Base-by-base conservation (phyloP, 345 rosid genomes). In the Brassica incana region DNA sequence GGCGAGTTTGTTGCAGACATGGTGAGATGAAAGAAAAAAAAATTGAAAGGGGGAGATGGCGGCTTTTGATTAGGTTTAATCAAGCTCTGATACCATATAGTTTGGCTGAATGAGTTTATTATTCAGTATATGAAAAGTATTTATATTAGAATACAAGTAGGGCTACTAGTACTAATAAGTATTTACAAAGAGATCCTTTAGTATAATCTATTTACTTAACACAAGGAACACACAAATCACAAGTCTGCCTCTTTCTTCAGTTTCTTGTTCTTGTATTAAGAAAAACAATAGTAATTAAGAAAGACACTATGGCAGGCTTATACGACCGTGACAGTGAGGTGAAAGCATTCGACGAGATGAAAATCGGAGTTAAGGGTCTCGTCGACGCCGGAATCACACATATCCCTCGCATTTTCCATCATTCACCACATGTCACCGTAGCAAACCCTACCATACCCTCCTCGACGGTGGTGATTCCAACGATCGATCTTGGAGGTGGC, bases 331-430 rank as follows among this genome's bases (percentile, higher is more conserved):
- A 10, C 0, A 0, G 36, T 16, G 85, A 83, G 35, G 33, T 74
- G 0, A 71, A 79, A 78, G 80, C 80, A 2, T 75, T 83, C 5
- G 83, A 79, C 65, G 78, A 79, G 35, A 16, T 52, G 61, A 79
- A 83, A 68, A 73, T 72, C 11, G 83, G 80, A 2, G 83, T 83
- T 0, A 79, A 79, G 36, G 85, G 85, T 67, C 66, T 83, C 16
- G 67, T 67, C 1, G 85, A 79, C 64, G 29, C 75, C 0, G 83
- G 80, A 9, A 43, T 72, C 25, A 67, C 61, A 8, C 11, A 79
- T 7, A 40, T 83, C n/a, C 83, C 83, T 2, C 71, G 78, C 7
- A 79, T 79, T 5, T 83, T 83, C 80, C 66, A 58, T 4, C 20
- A 76, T 73, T 67, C 61, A 2, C 14, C 62, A 56, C 27, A 15